A percentile compares a stretch with the other conserved stretches of the same genome.
These are phyloP conservation scores for Neurospora sp. DNA, from an alignment of 495 filamentous ascomycete genomes.

Conservation along the genomic window DNA sequence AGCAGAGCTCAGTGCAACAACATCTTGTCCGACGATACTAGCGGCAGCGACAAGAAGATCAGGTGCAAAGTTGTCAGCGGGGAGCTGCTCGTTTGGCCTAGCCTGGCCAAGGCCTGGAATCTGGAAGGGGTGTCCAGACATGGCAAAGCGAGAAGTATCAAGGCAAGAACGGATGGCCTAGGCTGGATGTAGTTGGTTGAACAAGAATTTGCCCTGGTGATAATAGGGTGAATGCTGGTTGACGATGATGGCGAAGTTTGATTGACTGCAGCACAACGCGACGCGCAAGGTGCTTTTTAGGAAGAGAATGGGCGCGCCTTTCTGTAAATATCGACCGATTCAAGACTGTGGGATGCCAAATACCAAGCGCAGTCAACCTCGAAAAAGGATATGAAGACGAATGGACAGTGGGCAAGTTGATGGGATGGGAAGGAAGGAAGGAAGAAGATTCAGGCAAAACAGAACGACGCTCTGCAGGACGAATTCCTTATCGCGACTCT, in stretches of 20 bases:
- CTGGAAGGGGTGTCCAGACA: conserved; percentile 32
- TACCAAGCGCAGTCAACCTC: background rate
- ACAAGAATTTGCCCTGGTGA: background rate
- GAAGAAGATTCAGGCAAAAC: background rate
- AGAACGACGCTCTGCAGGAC: background rate
- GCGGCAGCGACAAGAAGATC: conserved; percentile 13
- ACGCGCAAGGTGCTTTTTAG: background rate
- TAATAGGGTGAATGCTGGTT: background rate
- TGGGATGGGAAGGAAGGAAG: background rate
- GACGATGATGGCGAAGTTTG: background rate
- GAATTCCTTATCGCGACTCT: background rate
- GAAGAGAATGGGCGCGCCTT: background rate
- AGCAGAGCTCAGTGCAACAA: background rate
- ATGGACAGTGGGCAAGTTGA: background rate
- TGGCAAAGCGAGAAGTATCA: conserved; percentile 8
- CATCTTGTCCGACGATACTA: background rate
- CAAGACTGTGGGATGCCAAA: background rate
- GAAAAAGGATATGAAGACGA: background rate
- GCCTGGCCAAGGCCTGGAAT: conserved; percentile 32
- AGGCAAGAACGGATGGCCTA: conserved; percentile 1
- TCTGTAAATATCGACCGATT: background rate
- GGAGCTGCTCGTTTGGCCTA: conserved; percentile 16
- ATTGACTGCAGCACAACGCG: background rate
- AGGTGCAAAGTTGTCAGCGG: conserved; percentile 12
- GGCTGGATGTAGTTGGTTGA: background rate